Evolutionary conservation across 768 basidiomycete species (phyloP).

Genomic region (Tylopilus sp.): DNA sequence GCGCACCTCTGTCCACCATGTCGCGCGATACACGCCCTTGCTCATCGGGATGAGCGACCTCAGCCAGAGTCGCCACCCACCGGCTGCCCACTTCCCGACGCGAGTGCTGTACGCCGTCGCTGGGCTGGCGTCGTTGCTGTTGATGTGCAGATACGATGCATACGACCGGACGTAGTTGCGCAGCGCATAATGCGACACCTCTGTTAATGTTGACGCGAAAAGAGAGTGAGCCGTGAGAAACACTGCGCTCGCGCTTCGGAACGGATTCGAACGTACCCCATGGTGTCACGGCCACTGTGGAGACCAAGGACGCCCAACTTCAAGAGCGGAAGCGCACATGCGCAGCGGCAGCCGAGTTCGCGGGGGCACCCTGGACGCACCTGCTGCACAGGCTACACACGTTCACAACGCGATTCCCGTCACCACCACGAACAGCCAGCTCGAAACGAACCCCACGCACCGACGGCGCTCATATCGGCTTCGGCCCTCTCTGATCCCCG

Average conservation of each 20-base stretch:
- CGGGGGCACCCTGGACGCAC: background rate
- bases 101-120: slow-evolving; percentile 44
- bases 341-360: background rate
- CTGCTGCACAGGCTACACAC: slow-evolving; percentile 1
- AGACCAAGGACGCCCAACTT: slow-evolving; percentile 1
- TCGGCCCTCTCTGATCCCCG: slow-evolving; percentile 11
- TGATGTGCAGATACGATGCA: slow-evolving; percentile 11
- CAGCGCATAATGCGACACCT: slow-evolving; percentile 33
- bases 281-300: slow-evolving; percentile 16
- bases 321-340: too few relatives aligned
- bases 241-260: too few relatives aligned
- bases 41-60: background rate
- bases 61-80: slow-evolving; percentile 15
- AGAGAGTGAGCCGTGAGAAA: background rate
- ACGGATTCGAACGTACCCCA: too few relatives aligned
- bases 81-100: slow-evolving; percentile 36
- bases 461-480: slow-evolving; percentile 15
- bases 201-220: slow-evolving; percentile 11
- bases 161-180: slow-evolving; percentile 30
- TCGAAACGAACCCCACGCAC: slow-evolving; percentile 7
- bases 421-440: too few relatives aligned
- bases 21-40: slow-evolving; percentile 24
- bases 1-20: slow-evolving; percentile 26
- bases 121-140: slow-evolving; percentile 36
- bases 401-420: background rate